phyloP scores from a whole-genome alignment of 306 rosid genomes.

The Trichosanthes truncata region DNA sequence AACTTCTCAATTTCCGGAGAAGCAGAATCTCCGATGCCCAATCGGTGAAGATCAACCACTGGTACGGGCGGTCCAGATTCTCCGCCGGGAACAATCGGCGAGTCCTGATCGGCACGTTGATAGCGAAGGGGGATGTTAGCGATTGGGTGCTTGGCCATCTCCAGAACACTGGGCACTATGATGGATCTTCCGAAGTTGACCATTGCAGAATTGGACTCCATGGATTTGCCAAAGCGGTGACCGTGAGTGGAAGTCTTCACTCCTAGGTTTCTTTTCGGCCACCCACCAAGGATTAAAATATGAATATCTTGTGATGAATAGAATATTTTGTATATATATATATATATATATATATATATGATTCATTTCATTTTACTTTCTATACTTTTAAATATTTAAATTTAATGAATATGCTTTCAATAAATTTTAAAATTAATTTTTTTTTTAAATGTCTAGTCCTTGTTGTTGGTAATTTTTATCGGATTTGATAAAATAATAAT shows the following conservation, averaged over 20 bases:
- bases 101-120: neutral
- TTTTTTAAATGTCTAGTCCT: too few relatives aligned
- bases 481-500: too few relatives aligned
- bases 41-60: constrained; percentile 12
- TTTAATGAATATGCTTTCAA: too few relatives aligned
- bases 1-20: constrained; percentile 13
- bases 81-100: neutral
- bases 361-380: too few relatives aligned
- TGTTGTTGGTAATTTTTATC: too few relatives aligned
- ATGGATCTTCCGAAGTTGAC: constrained; percentile 20
- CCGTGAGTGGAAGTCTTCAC: neutral
- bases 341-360: too few relatives aligned
- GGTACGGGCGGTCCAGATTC: constrained; percentile 10
- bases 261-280: too few relatives aligned
- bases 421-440: too few relatives aligned
- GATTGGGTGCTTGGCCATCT: constrained; percentile 16
- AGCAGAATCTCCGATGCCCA: neutral
- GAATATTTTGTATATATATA: too few relatives aligned
- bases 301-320: too few relatives aligned
- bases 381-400: too few relatives aligned
- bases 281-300: too few relatives aligned
- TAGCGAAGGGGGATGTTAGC: constrained; percentile 13
- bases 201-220: constrained; percentile 11
- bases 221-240: neutral
- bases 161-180: constrained; percentile 30